These are phyloP conservation scores for Diaporthe humulicola DNA, from an alignment of 2,329 filamentous ascomycete genomes.

Conservation along the genomic window DNA sequence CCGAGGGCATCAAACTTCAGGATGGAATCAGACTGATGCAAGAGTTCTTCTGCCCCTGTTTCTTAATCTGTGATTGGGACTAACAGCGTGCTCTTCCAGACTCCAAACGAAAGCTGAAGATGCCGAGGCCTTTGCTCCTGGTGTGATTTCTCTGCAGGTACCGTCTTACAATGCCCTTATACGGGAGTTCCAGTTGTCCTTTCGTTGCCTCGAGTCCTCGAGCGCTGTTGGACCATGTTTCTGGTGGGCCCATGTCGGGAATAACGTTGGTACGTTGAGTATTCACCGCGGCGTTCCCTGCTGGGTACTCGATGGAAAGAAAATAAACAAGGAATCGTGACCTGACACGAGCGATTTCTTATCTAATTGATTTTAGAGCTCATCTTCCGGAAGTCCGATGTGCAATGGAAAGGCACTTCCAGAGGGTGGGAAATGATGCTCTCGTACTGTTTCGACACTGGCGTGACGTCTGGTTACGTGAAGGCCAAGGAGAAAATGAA, in stretches of 20 bases:
- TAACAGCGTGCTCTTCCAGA: constrained; percentile 26
- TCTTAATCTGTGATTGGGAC: background rate
- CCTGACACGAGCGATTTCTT: accelerated
- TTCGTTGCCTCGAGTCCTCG: constrained; percentile 47
- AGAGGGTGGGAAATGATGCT: constrained; percentile 52
- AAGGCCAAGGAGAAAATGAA: constrained; percentile 48
- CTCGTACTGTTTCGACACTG: constrained; percentile 46
- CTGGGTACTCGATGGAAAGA: background rate
- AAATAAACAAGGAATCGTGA: no score
- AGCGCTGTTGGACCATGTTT: constrained; percentile 52
- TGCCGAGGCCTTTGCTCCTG: constrained; percentile 46
- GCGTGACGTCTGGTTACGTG: constrained; percentile 49
- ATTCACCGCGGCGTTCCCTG: no score
- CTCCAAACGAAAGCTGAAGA: constrained; percentile 44
- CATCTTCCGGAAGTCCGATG: constrained; percentile 52
- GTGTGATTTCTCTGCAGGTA: constrained; percentile 45
- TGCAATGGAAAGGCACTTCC: constrained; percentile 47
- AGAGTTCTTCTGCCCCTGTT: background rate
- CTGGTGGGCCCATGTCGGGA: constrained; percentile 48
- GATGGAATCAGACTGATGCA: constrained; percentile 41
- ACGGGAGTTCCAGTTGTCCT: constrained; percentile 46
- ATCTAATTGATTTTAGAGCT: constrained; percentile 43
- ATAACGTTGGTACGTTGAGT: constrained; percentile 46
- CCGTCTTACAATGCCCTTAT: constrained; percentile 47
- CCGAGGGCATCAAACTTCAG: constrained; percentile 1